Conservation (phyloP, 768 basidiomycete genomes). For the Tylopilus balloui region DNA sequence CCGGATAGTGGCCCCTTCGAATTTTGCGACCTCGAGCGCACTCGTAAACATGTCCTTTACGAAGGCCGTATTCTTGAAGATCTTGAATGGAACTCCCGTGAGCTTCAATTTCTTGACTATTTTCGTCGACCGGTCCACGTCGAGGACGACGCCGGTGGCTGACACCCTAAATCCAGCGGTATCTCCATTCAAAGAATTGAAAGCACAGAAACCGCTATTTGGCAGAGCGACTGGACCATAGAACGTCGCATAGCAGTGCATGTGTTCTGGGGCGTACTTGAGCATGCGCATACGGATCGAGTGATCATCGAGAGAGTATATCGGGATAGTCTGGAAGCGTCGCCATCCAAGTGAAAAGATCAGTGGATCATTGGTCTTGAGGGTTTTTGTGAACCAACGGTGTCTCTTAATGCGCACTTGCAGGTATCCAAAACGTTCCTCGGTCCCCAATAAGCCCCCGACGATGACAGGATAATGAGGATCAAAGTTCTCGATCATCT, state of each 20-base stretch:
- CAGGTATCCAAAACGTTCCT: slow-evolving; percentile 89
- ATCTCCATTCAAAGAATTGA: slow-evolving; percentile 75
- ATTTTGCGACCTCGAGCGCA: slow-evolving; percentile 94
- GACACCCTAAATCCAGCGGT: slow-evolving; percentile 79
- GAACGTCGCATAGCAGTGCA: slow-evolving; percentile 98
- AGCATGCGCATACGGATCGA: slow-evolving; percentile 98
- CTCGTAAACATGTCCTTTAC: slow-evolving; percentile 95
- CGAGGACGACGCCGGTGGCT: slow-evolving; percentile 92
- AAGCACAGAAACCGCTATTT: slow-evolving; percentile 96
- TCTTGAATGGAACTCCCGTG: slow-evolving; percentile 93
- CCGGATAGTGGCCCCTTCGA: slow-evolving; percentile 94
- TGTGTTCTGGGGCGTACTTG: slow-evolving; percentile 99
- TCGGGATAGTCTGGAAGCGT: slow-evolving; percentile 90
- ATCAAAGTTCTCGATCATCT: slow-evolving; percentile 91
- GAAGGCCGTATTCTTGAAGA: slow-evolving; percentile 99
- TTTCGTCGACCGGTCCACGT: slow-evolving; percentile 86
- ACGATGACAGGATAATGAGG: slow-evolving; percentile 87
- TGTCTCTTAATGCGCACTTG: slow-evolving; percentile 97
- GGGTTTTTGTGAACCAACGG: slow-evolving; percentile 84
- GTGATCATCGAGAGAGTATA: slow-evolving; percentile 96
- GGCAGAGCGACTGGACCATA: slow-evolving; percentile 90
- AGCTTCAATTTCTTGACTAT: slow-evolving; percentile 99
- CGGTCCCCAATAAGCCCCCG: slow-evolving; percentile 84
- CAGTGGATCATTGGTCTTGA: slow-evolving; percentile 96
- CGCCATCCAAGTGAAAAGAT: slow-evolving; percentile 98